Conservation (phyloP, 169 alveolate genomes). For the Theileria parva region DNA sequence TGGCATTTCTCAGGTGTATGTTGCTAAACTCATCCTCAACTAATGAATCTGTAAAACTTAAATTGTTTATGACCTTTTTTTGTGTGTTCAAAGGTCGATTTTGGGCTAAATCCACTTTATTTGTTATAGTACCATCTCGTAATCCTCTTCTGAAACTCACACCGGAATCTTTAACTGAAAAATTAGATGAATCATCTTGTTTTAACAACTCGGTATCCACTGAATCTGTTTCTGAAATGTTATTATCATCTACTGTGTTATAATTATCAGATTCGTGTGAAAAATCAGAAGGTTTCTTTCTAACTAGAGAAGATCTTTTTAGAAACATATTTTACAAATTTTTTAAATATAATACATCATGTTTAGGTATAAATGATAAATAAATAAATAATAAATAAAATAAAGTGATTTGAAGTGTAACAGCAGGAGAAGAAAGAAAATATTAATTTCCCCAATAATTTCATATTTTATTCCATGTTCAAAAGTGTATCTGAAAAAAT, state of each 20-base stretch:
- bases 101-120: background rate
- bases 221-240: background rate
- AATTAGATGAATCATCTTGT: background rate
- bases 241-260: background rate
- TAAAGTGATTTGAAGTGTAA: background rate
- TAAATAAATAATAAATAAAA: background rate
- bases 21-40: slow-evolving; percentile 24
- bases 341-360: slow-evolving; percentile 3
- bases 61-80: background rate
- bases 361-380: background rate
- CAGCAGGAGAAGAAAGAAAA: background rate
- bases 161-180: background rate
- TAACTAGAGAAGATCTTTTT: background rate
- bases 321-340: slow-evolving; percentile 6
- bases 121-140: slow-evolving; percentile 23
- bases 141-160: slow-evolving; percentile 44
- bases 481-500: background rate
- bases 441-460: background rate
- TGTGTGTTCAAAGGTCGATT: background rate
- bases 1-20: slow-evolving; percentile 17
- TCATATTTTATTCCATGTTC: background rate
- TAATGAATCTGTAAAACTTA: slow-evolving; percentile 53
- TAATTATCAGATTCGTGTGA: background rate
- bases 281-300: background rate
- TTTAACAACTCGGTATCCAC: background rate